Evolutionary conservation across 345 rosid species (phyloP).

Genomic region (Xanthoceras sorbifolium): DNA sequence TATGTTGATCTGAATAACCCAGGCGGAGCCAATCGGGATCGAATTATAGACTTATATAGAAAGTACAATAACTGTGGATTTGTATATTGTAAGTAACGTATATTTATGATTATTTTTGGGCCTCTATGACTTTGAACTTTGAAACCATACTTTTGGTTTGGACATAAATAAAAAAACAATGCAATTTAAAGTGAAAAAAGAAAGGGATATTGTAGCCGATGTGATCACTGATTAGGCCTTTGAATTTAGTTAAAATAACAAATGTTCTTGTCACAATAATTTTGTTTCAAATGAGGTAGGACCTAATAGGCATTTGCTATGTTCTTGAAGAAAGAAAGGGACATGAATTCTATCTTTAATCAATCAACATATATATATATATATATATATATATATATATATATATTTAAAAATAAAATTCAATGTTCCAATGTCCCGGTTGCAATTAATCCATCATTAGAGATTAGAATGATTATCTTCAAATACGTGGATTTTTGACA

Average conservation of each 20-base stretch:
- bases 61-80: too few relatives aligned
- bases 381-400: too few relatives aligned
- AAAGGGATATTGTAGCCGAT: not conserved
- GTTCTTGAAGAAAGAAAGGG: not conserved
- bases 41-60: too few relatives aligned
- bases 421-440: not conserved
- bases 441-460: slow-evolving; percentile 8
- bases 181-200: not conserved
- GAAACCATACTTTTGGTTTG: not conserved
- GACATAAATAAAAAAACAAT: not conserved
- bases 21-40: too few relatives aligned
- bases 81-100: too few relatives aligned
- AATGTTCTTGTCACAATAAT: not conserved
- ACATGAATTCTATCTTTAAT: slow-evolving; percentile 7
- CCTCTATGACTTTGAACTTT: too few relatives aligned
- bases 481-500: slow-evolving; percentile 1
- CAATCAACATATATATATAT: not conserved
- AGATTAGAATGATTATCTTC: slow-evolving; percentile 16
- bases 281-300: not conserved
- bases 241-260: not conserved
- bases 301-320: not conserved
- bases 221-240: not conserved
- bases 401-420: too few relatives aligned
- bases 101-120: too few relatives aligned
- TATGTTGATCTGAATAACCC: too few relatives aligned